These are phyloP conservation scores for Lobosporangium transversale DNA, from an alignment of 192 early-diverging fungal species.

Conservation along the genomic window DNA sequence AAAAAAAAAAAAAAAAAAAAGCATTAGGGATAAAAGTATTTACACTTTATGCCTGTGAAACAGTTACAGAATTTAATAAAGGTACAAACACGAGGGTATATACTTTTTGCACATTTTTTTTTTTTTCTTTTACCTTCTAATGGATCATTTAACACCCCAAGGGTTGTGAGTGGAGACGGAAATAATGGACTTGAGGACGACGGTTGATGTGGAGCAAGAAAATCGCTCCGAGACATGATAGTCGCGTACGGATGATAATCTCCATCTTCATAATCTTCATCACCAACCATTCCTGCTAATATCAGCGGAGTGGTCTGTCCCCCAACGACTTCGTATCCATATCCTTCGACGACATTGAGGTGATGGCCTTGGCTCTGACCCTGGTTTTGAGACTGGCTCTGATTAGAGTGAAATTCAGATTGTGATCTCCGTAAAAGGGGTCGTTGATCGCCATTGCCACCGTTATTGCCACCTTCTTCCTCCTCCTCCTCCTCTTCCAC, in stretches of 20 bases:
- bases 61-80: too few relatives aligned
- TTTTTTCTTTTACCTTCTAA: conserved; percentile 19
- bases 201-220: conserved; percentile 41
- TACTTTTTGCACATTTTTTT: neutral
- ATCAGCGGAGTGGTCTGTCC: too few relatives aligned
- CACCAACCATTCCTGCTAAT: too few relatives aligned
- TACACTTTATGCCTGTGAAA: too few relatives aligned
- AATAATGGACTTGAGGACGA: conserved; percentile 49
- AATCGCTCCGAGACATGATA: conserved; percentile 28
- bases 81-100: neutral
- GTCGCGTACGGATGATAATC: conserved; percentile 20
- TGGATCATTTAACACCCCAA: conserved; percentile 23
- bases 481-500: neutral
- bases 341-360: neutral
- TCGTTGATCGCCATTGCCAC: neutral
- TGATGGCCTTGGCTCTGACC: neutral
- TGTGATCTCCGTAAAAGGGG: neutral
- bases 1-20: neutral
- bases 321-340: conserved; percentile 39
- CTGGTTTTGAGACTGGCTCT: neutral
- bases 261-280: conserved; percentile 3
- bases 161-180: conserved; percentile 44
- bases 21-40: too few relatives aligned
- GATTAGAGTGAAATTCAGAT: neutral
- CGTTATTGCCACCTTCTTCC: conserved; percentile 6